A percentile compares a stretch with the other conserved stretches of the same genome.
phyloP scores from a whole-genome alignment of 495 filamentous ascomycete genomes.

The Daldinia caldariorum region DNA sequence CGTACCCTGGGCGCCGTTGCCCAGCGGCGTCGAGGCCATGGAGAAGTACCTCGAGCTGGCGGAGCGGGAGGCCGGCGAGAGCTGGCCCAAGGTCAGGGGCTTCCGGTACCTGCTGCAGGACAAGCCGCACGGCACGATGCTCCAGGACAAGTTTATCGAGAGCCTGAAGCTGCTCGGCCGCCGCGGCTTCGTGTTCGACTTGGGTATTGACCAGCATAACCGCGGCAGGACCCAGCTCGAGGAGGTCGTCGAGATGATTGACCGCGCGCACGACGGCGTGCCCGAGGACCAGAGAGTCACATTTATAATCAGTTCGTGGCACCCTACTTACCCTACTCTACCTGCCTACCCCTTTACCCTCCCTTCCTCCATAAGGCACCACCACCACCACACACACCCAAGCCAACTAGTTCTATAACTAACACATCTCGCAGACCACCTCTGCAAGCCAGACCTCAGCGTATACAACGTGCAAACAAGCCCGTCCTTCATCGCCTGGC shows the following conservation, averaged over 20 bases:
- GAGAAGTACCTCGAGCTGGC: constrained; percentile 62
- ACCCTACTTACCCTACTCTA: no score
- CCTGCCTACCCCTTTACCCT: constrained; percentile 15
- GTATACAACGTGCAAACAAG: constrained; percentile 61
- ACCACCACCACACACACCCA: no score
- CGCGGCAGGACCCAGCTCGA: constrained; percentile 76
- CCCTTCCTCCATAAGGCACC: not conserved
- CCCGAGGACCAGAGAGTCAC: constrained; percentile 66
- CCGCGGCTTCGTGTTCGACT: constrained; percentile 75
- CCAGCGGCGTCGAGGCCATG: constrained; percentile 63
- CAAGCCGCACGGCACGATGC: constrained; percentile 70
- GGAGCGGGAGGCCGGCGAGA: constrained; percentile 59
- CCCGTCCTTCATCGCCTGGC: constrained; percentile 66
- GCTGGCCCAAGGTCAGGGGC: constrained; percentile 64
- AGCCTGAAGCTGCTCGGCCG: constrained; percentile 74
- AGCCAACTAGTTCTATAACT: constrained; percentile 7
- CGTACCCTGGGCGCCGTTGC: constrained; percentile 84
- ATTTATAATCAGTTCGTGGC: constrained; percentile 73
- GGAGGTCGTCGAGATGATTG: constrained; percentile 77
- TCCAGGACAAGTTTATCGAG: constrained; percentile 68
- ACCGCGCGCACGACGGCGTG: constrained; percentile 66
- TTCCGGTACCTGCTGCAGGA: constrained; percentile 86
- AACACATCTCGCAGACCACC: constrained; percentile 78
- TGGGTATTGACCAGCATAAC: constrained; percentile 78
- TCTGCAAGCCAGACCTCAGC: constrained; percentile 85